Evolutionary conservation across 73 alveolate species (phyloP), one percentile per base, ranked within the genome.

Genomic region (Paramecium sexaurelia): DNA sequence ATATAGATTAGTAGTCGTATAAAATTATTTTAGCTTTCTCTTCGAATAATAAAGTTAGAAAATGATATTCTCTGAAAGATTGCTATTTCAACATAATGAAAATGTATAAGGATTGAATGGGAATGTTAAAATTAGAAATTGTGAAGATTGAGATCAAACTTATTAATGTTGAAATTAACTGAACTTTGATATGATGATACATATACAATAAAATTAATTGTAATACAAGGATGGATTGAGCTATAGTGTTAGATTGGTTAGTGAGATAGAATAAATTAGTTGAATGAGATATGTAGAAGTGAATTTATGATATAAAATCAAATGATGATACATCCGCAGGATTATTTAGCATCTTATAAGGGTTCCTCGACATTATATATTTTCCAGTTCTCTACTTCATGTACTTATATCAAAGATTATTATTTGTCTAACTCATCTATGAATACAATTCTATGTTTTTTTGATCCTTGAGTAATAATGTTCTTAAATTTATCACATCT

Each of bases 341-440:
- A 78, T 78, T 39, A 24, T 78, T 78, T 78, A 78, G 75, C 55
- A 40, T 37, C 55, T 43, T 39, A 17, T 22, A 22, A 27, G n/a
- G 75, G 68, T 24, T 78, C 90, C 19, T 78, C 90, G 3, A 78
- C 55, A 78, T 78, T 78, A 43, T 39, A 78, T 24, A 43, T 39
- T 78, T 43, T 78, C 90, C 90, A 78, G 55, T 78, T 78, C 73
- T 78, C 90, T 9, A 78, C 90, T 43, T 78, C 90, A 3, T 41
- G 33, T 7, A 78, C 73, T 41, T 78, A 19, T 5, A 29, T 61
- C 29, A 78, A 6, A n/a, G 86, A 37, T 71, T 29, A 35, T 32
- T 32, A 71, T 71, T 71, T 61, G 43, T 61, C 61, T 33, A 71
- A 5, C 27, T 71, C 86, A 37, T 71, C 86, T 11, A 33, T 71